Conservation (phyloP, 192 early-diverging fungal species). For the Physocladia obscura region DNA sequence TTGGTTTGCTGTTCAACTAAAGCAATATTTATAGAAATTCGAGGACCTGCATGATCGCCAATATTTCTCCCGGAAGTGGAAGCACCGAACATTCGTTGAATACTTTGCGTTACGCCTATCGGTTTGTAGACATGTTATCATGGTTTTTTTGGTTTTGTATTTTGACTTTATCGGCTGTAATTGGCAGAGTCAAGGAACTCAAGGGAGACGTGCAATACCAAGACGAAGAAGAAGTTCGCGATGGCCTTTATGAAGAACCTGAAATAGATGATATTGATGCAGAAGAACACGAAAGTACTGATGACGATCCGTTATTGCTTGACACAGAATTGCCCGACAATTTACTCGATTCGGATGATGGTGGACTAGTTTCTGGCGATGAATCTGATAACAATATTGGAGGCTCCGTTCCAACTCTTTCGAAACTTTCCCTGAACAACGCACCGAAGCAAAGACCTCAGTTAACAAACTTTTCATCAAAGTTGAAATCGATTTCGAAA, state of each 20-base stretch:
- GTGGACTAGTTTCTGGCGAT: constrained; percentile 26
- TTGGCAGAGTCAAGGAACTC: constrained; percentile 57
- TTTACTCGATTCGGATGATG: constrained; percentile 31
- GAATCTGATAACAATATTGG: constrained; percentile 30
- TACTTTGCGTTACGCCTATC: constrained; percentile 94
- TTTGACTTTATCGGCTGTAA: background rate
- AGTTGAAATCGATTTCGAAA: background rate
- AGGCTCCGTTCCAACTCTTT: no score
- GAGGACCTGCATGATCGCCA: constrained; percentile 98
- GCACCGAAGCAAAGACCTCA: background rate
- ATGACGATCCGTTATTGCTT: constrained; percentile 27
- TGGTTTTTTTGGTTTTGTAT: background rate
- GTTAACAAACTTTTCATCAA: background rate
- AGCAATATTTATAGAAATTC: constrained; percentile 64
- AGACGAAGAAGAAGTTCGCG: constrained; percentile 22
- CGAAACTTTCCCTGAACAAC: no score
- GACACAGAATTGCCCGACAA: constrained; percentile 50
- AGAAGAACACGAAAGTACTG: constrained; percentile 23
- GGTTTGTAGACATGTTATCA: constrained; percentile 39
- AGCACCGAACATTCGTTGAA: constrained; percentile 97
- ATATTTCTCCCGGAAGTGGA: constrained; percentile 89
- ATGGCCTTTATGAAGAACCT: constrained; percentile 33
- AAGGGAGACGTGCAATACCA: constrained; percentile 45
- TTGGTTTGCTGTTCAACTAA: background rate
- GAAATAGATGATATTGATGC: constrained; percentile 26